A percentile compares a stretch with the other conserved stretches of the same genome.
These are phyloP conservation scores for Tetrapisispora taiwanensis DNA, from an alignment of 805 yeast species.

Conservation along the genomic window DNA sequence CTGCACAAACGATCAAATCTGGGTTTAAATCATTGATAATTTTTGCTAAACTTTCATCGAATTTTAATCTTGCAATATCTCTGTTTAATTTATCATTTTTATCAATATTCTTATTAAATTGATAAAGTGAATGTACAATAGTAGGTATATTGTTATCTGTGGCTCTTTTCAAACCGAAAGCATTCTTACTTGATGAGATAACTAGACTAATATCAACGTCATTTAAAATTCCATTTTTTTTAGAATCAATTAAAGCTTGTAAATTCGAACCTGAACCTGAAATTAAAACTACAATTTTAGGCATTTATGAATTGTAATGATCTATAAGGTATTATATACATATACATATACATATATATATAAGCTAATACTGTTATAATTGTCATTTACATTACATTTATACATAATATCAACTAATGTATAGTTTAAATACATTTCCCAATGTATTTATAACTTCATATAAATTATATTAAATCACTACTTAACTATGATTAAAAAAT, in stretches of 20 bases:
- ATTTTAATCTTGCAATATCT: slow-evolving; percentile 49
- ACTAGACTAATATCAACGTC: slow-evolving; percentile 60
- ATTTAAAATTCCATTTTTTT: slow-evolving; percentile 23
- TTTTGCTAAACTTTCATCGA: slow-evolving; percentile 70
- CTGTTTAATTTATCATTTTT: slow-evolving; percentile 57
- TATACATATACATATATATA: too few relatives aligned
- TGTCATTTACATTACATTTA: too few relatives aligned
- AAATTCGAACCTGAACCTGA: slow-evolving; percentile 95
- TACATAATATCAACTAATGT: too few relatives aligned
- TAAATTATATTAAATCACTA: too few relatives aligned
- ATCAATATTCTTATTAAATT: slow-evolving; percentile 65
- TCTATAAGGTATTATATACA: too few relatives aligned
- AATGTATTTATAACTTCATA: too few relatives aligned
- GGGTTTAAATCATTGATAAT: slow-evolving; percentile 58
- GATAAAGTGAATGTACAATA: slow-evolving; percentile 56
- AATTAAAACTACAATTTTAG: slow-evolving; percentile 53
- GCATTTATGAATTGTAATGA: too few relatives aligned
- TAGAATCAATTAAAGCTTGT: slow-evolving; percentile 85
- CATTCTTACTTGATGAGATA: slow-evolving; percentile 75
- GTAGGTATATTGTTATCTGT: slow-evolving; percentile 59
- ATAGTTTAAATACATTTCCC: too few relatives aligned
- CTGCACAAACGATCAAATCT: slow-evolving; percentile 90
- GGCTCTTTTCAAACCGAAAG: slow-evolving; percentile 83
- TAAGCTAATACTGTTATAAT: too few relatives aligned
- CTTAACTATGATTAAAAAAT: too few relatives aligned